A percentile compares a stretch with the other conserved stretches of the same genome.
Conservation (phyloP, 1,139 yeast species). For the Spathaspora sp. region DNA sequence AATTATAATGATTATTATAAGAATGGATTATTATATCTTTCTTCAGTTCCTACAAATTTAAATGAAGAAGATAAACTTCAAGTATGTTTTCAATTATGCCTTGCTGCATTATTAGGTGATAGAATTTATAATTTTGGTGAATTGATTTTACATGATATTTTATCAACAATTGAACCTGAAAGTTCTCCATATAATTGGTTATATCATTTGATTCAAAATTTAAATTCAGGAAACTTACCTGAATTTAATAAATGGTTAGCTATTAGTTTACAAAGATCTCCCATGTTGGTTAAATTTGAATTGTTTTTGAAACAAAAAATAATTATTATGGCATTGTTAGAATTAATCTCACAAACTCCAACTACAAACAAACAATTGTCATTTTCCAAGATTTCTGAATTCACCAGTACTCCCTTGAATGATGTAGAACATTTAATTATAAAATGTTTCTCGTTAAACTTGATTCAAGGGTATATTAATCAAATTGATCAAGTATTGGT, state of each 20-base stretch:
- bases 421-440: slow-evolving; percentile 90
- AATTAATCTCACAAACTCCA: slow-evolving; percentile 78
- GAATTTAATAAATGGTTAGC: slow-evolving; percentile 54
- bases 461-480: slow-evolving; percentile 84
- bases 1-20: slow-evolving; percentile 83
- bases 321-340: slow-evolving; percentile 87
- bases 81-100: slow-evolving; percentile 78
- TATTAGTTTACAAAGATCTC: slow-evolving; percentile 42
- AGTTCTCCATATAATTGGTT: slow-evolving; percentile 68
- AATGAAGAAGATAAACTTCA: slow-evolving; percentile 28
- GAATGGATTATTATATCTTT: slow-evolving; percentile 52
- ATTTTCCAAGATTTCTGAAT: slow-evolving; percentile 70
- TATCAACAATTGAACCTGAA: slow-evolving; percentile 45
- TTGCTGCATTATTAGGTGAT: slow-evolving; percentile 89
- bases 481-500: slow-evolving; percentile 78
- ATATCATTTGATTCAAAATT: slow-evolving; percentile 61
- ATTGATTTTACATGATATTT: slow-evolving; percentile 83
- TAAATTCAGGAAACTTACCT: slow-evolving; percentile 77
- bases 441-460: slow-evolving; percentile 82
- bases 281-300: slow-evolving; percentile 60
- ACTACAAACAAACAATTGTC: slow-evolving; percentile 70
- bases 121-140: slow-evolving; percentile 95
- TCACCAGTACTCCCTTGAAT: slow-evolving; percentile 65
- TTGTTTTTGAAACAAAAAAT: slow-evolving; percentile 84
- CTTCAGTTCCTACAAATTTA: slow-evolving; percentile 41